phyloP scores from a whole-genome alignment of 1,284 basidiomycete genomes.

The Trametes hirsuta region DNA sequence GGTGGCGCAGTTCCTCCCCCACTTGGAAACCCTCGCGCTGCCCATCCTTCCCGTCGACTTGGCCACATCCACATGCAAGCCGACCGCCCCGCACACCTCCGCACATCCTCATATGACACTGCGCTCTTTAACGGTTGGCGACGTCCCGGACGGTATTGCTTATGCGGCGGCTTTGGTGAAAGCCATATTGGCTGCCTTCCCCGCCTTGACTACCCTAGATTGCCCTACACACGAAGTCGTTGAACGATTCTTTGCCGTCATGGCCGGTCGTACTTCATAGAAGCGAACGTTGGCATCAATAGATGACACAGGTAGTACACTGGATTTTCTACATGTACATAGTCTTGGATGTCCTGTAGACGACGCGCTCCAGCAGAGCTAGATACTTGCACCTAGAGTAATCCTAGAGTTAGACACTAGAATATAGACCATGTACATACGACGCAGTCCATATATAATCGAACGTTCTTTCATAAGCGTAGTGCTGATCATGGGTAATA shows the following conservation, averaged over 20 bases:
- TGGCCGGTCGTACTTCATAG: background rate
- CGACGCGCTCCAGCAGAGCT: background rate
- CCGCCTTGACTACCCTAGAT: conserved; percentile 11
- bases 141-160: conserved; percentile 9
- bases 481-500: background rate
- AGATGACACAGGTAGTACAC: background rate
- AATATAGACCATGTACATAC: no score
- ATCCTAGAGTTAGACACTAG: background rate
- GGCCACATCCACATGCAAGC: background rate
- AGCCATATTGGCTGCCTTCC: conserved; percentile 23
- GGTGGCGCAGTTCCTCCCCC: conserved; percentile 40
- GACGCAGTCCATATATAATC: no score
- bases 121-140: conserved; percentile 21
- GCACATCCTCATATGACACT: conserved; percentile 13
- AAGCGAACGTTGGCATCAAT: background rate
- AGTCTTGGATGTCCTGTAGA: no score
- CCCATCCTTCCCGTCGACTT: conserved; percentile 35
- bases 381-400: background rate
- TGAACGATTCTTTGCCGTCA: conserved; percentile 14
- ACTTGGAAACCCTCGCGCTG: conserved; percentile 43
- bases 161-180: conserved; percentile 19
- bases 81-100: background rate
- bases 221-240: conserved; percentile 11
- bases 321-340: background rate
- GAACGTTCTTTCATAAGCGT: no score